phyloP scores from a whole-genome alignment of 352 stramenopile genomes.

The Thalassiosira delicatula region DNA sequence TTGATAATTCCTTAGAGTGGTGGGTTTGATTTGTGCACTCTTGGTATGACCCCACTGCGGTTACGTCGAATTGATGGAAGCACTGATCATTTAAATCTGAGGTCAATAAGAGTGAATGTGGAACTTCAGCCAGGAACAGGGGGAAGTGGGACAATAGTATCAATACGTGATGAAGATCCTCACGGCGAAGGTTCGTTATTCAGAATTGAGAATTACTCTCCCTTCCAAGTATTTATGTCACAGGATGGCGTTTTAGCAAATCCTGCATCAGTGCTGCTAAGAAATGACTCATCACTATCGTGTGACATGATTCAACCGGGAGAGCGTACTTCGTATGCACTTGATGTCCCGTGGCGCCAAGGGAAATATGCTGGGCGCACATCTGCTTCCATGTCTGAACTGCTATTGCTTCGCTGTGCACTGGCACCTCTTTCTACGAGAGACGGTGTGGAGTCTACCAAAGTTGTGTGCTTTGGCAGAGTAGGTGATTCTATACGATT shows the following conservation, averaged over 20 bases:
- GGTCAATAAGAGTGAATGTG: slow-evolving; percentile 53
- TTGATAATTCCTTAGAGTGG: slow-evolving; percentile 18
- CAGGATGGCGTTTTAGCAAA: slow-evolving; percentile 80
- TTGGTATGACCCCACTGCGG: slow-evolving; percentile 71
- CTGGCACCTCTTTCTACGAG: slow-evolving; percentile 70
- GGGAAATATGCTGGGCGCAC: slow-evolving; percentile 77
- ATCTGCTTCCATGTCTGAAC: slow-evolving; percentile 67
- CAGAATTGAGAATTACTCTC: slow-evolving; percentile 80
- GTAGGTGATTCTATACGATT: slow-evolving; percentile 71
- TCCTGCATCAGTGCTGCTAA: slow-evolving; percentile 23
- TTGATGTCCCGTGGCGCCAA: slow-evolving; percentile 80
- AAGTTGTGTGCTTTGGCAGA: slow-evolving; percentile 71
- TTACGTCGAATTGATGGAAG: slow-evolving; percentile 35
- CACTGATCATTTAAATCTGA: slow-evolving; percentile 13
- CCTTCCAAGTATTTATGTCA: slow-evolving; percentile 77
- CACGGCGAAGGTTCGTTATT: slow-evolving; percentile 74
- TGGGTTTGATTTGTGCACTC: slow-evolving; percentile 77
- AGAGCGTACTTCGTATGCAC: slow-evolving; percentile 64
- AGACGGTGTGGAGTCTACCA: slow-evolving; percentile 79
- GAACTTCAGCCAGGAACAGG: slow-evolving; percentile 75
- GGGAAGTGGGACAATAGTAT: slow-evolving; percentile 75
- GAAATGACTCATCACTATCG: slow-evolving; percentile 29
- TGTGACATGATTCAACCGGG: slow-evolving; percentile 64
- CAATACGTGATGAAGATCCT: slow-evolving; percentile 76
- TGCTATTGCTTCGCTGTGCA: slow-evolving; percentile 66